phyloP scores from a whole-genome alignment of 2,329 filamentous ascomycete species.

The Paraphaeosphaeria minitans region DNA sequence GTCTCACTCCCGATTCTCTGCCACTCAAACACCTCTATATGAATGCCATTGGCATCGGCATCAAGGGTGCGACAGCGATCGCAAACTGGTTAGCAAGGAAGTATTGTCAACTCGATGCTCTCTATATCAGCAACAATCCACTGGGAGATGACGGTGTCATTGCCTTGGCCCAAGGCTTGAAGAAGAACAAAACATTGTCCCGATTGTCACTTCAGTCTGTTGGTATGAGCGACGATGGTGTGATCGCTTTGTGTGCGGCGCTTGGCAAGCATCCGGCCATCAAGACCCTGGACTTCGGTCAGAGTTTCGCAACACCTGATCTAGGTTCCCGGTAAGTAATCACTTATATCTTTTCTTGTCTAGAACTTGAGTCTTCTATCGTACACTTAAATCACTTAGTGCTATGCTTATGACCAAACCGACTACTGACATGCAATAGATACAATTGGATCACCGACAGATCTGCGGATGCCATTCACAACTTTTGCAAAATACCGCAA shows the following conservation, averaged over 20 bases:
- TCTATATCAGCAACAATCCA: constrained; percentile 43
- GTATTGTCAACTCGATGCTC: constrained; percentile 33
- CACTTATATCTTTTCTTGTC: background rate
- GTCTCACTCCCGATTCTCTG: constrained; percentile 3
- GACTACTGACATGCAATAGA: constrained; percentile 8
- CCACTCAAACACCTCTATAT: constrained; percentile 41
- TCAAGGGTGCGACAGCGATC: constrained; percentile 31
- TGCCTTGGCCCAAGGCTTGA: constrained; percentile 31
- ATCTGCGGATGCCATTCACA: constrained; percentile 40
- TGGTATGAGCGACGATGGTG: constrained; percentile 50
- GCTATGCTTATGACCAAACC: background rate
- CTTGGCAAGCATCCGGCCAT: constrained; percentile 45
- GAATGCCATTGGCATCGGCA: constrained; percentile 38
- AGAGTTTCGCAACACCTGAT: constrained; percentile 55
- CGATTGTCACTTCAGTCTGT: constrained; percentile 51
- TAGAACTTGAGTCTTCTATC: background rate
- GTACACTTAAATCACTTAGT: background rate
- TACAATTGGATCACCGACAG: constrained; percentile 56
- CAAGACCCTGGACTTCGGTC: constrained; percentile 52
- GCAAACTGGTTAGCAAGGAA: constrained; percentile 29
- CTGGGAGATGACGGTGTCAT: constrained; percentile 31
- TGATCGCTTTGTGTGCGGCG: constrained; percentile 47
- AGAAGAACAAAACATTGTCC: constrained; percentile 25
- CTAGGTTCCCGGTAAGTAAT: constrained; percentile 25
- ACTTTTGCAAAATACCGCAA: constrained; percentile 41